These are phyloP conservation scores for Rhynchospora tenuis DNA, from an alignment of 176 grass and related monocot genomes.

Conservation along the genomic window DNA sequence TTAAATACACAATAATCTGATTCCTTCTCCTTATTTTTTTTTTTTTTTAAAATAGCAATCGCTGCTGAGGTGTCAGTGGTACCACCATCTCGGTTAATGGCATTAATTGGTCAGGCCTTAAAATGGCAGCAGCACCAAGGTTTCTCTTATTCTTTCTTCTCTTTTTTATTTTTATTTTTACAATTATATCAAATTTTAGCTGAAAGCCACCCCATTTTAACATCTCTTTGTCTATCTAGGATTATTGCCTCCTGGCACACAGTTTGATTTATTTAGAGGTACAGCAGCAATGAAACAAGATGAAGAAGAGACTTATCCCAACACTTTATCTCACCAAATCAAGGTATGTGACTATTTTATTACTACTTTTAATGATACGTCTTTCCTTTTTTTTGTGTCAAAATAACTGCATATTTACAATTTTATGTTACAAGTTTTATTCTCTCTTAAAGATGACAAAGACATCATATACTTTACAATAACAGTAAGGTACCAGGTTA, in stretches of 20 bases:
- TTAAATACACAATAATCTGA: conserved; percentile 7
- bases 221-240: conserved; percentile 36
- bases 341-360: conserved; percentile 48
- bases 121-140: conserved; percentile 99
- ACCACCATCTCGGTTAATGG: conserved; percentile 88
- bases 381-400: conserved; percentile 8
- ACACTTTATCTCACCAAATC: conserved; percentile 77
- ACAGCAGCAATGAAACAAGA: conserved; percentile 99
- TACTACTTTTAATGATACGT: background rate
- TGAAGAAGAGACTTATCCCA: conserved; percentile 87
- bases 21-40: background rate
- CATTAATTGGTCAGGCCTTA: conserved; percentile 92
- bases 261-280: conserved; percentile 99
- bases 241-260: conserved; percentile 85
- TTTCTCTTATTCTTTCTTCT: conserved; percentile 21
- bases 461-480: background rate
- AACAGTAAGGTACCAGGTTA: background rate
- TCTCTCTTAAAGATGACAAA: background rate
- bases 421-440: background rate
- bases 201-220: conserved; percentile 7
- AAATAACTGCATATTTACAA: conserved; percentile 9
- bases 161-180: background rate
- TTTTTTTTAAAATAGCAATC: conserved; percentile 55
- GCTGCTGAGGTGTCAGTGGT: conserved; percentile 96
- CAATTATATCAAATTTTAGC: background rate